Percentiles rank a stretch among this genome's conserved stretches.
Conservation (phyloP, 768 basidiomycete genomes). For the Xanthoconium purpureum region DNA sequence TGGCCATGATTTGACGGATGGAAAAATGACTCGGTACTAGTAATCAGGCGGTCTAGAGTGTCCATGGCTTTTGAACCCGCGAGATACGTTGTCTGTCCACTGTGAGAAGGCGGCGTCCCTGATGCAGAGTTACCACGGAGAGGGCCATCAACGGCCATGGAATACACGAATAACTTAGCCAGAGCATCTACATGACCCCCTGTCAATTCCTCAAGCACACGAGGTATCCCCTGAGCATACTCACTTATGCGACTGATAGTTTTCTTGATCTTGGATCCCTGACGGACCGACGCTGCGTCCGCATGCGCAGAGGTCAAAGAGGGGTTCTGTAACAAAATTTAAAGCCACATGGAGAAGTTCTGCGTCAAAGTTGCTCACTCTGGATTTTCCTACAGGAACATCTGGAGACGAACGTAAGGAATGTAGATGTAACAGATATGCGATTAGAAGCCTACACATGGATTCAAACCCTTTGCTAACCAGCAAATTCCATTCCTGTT, state of each 20-base stretch:
- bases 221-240: not conserved
- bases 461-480: slow-evolving; percentile 79
- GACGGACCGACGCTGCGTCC: slow-evolving; percentile 55
- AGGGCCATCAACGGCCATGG: slow-evolving; percentile 80
- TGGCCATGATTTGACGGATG: slow-evolving; percentile 90
- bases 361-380: slow-evolving; percentile 39
- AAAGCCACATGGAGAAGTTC: not conserved
- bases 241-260: slow-evolving; percentile 59
- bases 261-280: slow-evolving; percentile 67
- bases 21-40: slow-evolving; percentile 91
- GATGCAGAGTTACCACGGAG: slow-evolving; percentile 43
- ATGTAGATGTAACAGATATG: slow-evolving; percentile 31
- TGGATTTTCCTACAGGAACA: slow-evolving; percentile 57
- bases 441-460: slow-evolving; percentile 52
- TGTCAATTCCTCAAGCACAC: not conserved
- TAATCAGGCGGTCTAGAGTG: slow-evolving; percentile 81
- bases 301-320: slow-evolving; percentile 69
- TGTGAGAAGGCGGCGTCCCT: slow-evolving; percentile 65
- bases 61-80: slow-evolving; percentile 88
- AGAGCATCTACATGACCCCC: slow-evolving; percentile 52
- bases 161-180: slow-evolving; percentile 84
- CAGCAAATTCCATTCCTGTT: slow-evolving; percentile 78
- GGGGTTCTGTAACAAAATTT: slow-evolving; percentile 43
- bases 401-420: slow-evolving; percentile 28
- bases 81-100: slow-evolving; percentile 53